A percentile compares a stretch with the other conserved stretches of the same genome.
phyloP scores from a whole-genome alignment of 495 filamentous ascomycete species.

The Lepidopterella palustris region DNA sequence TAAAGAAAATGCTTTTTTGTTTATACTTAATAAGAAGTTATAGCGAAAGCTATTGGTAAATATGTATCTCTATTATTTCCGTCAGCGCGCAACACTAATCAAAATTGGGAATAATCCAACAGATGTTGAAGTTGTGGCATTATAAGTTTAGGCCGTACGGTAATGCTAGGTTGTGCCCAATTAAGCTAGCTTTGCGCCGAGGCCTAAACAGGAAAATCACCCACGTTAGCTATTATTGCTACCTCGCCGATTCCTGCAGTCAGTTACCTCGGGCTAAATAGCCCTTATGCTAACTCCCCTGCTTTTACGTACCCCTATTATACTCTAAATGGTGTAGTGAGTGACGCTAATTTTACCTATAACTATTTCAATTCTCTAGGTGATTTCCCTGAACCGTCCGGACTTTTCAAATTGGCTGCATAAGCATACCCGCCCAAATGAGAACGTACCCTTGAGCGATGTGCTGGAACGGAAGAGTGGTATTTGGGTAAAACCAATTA shows the following conservation, averaged over 20 bases:
- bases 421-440: constrained; percentile 1
- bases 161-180: neutral
- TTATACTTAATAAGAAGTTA: neutral
- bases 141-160: no score
- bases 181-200: neutral
- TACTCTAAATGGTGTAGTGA: no score
- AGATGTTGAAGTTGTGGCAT: neutral
- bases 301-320: no score
- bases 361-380: neutral
- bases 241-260: no score
- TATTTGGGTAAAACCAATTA: neutral
- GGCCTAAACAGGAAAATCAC: neutral
- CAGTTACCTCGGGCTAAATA: no score
- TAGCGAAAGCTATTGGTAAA: neutral
- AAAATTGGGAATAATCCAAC: neutral
- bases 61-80: neutral
- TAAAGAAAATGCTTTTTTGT: neutral
- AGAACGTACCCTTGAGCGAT: neutral
- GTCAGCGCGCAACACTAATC: neutral
- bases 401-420: neutral
- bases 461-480: neutral
- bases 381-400: neutral
- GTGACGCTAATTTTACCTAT: neutral
- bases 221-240: neutral
- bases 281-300: no score